Base-by-base conservation (phyloP, 2,329 filamentous ascomycete genomes). In the Emergomyces pasteurianus region DNA sequence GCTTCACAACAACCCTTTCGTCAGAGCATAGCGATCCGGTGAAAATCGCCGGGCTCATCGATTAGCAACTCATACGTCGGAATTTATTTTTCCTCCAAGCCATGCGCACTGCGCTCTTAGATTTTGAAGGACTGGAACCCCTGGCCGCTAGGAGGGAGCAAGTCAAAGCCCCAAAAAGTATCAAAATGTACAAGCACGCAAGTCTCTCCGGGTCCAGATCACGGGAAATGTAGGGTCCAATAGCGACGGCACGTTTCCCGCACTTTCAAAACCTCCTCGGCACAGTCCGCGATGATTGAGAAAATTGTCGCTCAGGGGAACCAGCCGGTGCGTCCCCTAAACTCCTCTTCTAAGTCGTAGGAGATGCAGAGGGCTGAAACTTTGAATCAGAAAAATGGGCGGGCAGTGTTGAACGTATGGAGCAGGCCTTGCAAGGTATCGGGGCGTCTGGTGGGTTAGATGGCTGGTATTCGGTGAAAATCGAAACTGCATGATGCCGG, bases 61-160 rank as follows among this genome's bases (percentile, higher is more conserved):
- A 72, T 63, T 71, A 67, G 70, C 66, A 72, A 60, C 68, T 67
- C 43, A 64, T 62, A 38, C 68, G 69, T 43, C 61, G 70, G 58
- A 67, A 66, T 2, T 68, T 68, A 2, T 65, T 71, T 36, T 58
- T 58, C 26, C 40, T 58, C 43, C 55, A 58, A 46, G 55, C 42
- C 21, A 38, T 38, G 18, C 28, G 21, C 38, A n/a, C 55, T 12
- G 55, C 38, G 4, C 55, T 58, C 6, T 58, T 58, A 46, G 40
- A 58, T 23, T 58, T 58, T 21, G 36, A 58, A 40, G 55, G 55
- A 14, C 55, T 40, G n/a, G n/a, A n/a, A n/a, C n/a, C n/a, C n/a
- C n/a, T n/a, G n/a, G n/a, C n/a, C n/a, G n/a, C n/a, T n/a, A n/a
- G n/a, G n/a, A n/a, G n/a, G n/a, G n/a, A n/a, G n/a, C n/a, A n/a